These are phyloP conservation scores for Zymoseptoria crescenta DNA, from an alignment of 2,329 filamentous ascomycete species.

Conservation along the genomic window DNA sequence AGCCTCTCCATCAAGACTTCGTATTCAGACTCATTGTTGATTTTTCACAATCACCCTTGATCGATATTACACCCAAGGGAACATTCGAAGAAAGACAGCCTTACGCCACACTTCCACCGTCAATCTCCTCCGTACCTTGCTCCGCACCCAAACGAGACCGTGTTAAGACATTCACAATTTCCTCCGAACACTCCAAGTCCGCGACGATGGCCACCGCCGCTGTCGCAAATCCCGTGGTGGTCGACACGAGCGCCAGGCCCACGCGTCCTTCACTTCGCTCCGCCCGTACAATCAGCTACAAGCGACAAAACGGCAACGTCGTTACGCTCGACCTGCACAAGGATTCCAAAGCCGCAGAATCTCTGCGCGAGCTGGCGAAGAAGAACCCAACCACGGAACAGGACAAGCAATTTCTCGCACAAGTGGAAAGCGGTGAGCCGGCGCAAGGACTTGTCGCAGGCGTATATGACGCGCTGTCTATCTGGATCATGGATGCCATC, in stretches of 20 bases:
- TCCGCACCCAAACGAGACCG: background rate
- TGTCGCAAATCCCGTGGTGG: constrained; percentile 5
- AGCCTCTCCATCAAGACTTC: no score
- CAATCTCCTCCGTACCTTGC: background rate
- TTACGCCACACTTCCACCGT: background rate
- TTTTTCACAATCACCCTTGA: background rate
- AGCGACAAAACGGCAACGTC: constrained; percentile 14
- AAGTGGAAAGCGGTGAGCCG: constrained; percentile 2
- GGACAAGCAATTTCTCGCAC: background rate
- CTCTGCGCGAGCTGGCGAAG: constrained; percentile 7
- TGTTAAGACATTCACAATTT: background rate
- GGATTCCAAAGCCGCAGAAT: constrained; percentile 14
- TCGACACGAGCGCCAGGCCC: constrained; percentile 1
- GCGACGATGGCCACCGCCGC: constrained; percentile 7
- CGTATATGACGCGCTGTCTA: constrained; percentile 17
- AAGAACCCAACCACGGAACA: constrained; percentile 3
- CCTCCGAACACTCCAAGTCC: background rate
- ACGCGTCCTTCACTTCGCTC: constrained; percentile 12
- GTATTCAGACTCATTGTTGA: background rate
- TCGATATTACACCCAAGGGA: background rate
- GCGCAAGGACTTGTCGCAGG: constrained; percentile 10
- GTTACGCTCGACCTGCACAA: constrained; percentile 16
- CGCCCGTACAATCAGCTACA: constrained; percentile 15
- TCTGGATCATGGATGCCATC: constrained; percentile 16
- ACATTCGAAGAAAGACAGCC: background rate